Conservation (phyloP, 1,284 basidiomycete genomes). For the Xanthoconium separans region DNA sequence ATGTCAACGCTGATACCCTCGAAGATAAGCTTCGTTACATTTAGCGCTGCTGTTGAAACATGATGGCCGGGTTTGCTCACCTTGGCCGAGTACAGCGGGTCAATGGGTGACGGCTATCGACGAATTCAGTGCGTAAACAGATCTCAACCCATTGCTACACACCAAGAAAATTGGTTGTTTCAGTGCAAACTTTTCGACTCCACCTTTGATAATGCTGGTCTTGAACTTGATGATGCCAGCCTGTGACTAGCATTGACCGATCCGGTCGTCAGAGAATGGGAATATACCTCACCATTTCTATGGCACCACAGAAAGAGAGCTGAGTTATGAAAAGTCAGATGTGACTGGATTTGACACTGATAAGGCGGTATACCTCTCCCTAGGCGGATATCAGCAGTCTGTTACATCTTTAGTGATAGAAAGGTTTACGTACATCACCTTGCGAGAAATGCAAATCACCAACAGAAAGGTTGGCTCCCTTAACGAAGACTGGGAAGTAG, state of each 20-base stretch:
- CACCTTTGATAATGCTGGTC: slow-evolving; percentile 73
- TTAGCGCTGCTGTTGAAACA: background rate
- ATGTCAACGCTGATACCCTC: slow-evolving; percentile 74
- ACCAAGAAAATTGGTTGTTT: slow-evolving; percentile 77
- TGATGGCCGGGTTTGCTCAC: slow-evolving; percentile 28
- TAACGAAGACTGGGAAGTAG: slow-evolving; percentile 78
- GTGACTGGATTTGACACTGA: background rate
- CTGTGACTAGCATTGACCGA: slow-evolving; percentile 33
- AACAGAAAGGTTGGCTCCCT: slow-evolving; percentile 75
- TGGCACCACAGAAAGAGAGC: slow-evolving; percentile 77
- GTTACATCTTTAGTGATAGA: background rate
- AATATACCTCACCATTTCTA: slow-evolving; percentile 58
- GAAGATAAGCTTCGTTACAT: slow-evolving; percentile 52
- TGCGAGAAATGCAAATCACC: slow-evolving; percentile 84
- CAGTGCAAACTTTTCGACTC: slow-evolving; percentile 71
- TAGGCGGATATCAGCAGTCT: slow-evolving; percentile 21
- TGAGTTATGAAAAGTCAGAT: slow-evolving; percentile 25
- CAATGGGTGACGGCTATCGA: slow-evolving; percentile 67
- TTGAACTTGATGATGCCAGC: slow-evolving; percentile 76
- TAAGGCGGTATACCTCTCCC: slow-evolving; percentile 47
- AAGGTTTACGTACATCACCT: slow-evolving; percentile 56
- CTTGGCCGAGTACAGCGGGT: slow-evolving; percentile 71
- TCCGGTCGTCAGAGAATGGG: background rate
- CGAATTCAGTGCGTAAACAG: no score
- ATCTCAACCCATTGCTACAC: slow-evolving; percentile 1